These are phyloP conservation scores for Purshia tridentata DNA, from an alignment of 306 rosid genomes.

Conservation along the genomic window DNA sequence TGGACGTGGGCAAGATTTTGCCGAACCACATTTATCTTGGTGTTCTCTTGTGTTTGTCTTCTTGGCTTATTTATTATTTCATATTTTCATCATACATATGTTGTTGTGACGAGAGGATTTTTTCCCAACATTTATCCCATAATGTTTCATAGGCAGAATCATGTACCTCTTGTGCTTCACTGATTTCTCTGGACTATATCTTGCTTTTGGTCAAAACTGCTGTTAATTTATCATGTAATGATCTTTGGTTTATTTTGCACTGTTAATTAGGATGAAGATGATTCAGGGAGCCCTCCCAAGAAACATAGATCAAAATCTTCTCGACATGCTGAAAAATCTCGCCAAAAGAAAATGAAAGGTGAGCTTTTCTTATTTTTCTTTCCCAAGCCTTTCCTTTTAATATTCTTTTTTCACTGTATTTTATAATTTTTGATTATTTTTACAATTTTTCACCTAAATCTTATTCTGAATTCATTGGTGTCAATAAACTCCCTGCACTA, in stretches of 20 bases:
- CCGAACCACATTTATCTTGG: too few species aligned
- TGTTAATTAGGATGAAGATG: constrained; percentile 44
- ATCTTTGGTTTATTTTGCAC: constrained; percentile 12
- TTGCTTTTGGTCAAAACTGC: constrained; percentile 3
- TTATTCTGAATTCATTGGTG: neutral
- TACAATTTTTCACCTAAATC: neutral
- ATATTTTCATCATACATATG: too few species aligned
- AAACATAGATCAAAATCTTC: constrained; percentile 51
- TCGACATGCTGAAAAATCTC: constrained; percentile 40
- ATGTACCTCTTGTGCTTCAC: neutral
- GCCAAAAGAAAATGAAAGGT: constrained; percentile 56
- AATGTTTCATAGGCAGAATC: neutral
- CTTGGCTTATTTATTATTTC: too few species aligned
- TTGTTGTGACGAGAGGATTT: too few species aligned
- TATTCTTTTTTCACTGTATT: neutral
- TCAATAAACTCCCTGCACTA: neutral
- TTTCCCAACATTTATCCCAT: neutral
- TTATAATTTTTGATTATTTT: neutral
- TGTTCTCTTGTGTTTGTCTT: too few species aligned
- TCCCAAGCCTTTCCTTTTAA: neutral
- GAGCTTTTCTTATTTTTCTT: constrained; percentile 26
- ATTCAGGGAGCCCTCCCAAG: constrained; percentile 34
- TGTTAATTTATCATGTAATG: neutral
- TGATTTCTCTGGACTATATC: neutral
- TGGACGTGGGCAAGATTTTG: too few species aligned